These are phyloP conservation scores for Poterioochromonas sp. DNA, from an alignment of 352 stramenopile genomes.

Conservation along the genomic window DNA sequence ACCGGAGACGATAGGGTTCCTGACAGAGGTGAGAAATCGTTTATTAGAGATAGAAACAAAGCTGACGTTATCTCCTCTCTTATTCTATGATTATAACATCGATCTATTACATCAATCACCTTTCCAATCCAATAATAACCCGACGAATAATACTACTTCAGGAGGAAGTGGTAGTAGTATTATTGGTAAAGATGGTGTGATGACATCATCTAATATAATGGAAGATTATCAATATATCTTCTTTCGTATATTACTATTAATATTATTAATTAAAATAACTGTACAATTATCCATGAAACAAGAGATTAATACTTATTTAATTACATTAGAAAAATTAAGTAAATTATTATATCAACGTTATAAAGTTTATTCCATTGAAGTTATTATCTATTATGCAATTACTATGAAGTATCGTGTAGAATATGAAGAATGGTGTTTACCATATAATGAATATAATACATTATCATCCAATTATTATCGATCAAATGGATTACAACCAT, in stretches of 20 bases:
- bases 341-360: neutral
- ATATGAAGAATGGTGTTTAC: neutral
- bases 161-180: neutral
- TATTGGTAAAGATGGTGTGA: neutral
- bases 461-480: too few relatives aligned
- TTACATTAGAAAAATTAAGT: neutral
- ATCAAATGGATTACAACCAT: too few relatives aligned
- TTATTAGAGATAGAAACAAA: neutral
- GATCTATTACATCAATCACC: too few relatives aligned
- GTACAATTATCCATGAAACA: neutral
- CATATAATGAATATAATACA: too few relatives aligned
- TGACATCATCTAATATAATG: too few relatives aligned
- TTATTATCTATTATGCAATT: neutral
- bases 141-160: too few relatives aligned
- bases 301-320: neutral
- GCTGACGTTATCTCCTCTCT: neutral
- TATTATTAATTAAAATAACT: neutral
- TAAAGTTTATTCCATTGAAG: neutral
- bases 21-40: neutral
- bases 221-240: too few relatives aligned
- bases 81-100: neutral
- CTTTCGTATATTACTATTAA: neutral
- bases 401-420: neutral
- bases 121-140: too few relatives aligned
- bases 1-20: neutral